Conservation (phyloP, 371 early-diverging fungal genomes). For the Rhizopus delemar region DNA sequence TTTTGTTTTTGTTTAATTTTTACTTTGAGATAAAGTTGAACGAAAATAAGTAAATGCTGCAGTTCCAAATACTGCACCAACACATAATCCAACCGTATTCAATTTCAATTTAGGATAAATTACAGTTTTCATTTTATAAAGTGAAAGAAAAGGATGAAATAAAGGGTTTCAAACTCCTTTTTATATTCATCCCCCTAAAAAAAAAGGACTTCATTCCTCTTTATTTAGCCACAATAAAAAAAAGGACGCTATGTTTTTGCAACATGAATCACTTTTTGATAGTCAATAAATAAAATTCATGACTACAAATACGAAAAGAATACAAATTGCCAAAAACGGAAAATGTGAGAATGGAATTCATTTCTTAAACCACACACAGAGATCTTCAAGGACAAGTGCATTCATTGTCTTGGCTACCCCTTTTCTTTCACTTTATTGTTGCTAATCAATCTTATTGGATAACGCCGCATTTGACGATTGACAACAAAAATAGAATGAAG, state of each 20-base stretch:
- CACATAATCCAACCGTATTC: conserved; percentile 18
- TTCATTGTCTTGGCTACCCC: not conserved
- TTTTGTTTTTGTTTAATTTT: not conserved
- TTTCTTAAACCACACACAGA: no score
- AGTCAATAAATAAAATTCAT: no score
- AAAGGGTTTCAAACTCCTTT: not conserved
- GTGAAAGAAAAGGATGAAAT: not conserved
- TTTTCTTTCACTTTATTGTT: no score
- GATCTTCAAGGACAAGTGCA: no score
- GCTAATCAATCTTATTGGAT: not conserved
- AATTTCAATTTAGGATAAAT: not conserved
- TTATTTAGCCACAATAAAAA: no score
- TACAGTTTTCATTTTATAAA: not conserved
- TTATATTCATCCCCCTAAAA: not conserved
- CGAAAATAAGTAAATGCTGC: conserved; percentile 18
- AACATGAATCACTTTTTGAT: no score
- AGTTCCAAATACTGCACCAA: conserved; percentile 27
- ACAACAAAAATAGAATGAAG: not conserved
- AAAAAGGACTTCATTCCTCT: no score
- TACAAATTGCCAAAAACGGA: no score
- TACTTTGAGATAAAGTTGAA: not conserved
- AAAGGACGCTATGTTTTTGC: no score
- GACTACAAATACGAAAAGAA: no score
- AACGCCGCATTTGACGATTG: not conserved
- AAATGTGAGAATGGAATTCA: no score